A percentile compares a stretch with the other conserved stretches of the same genome.
phyloP scores from a whole-genome alignment of 306 rosid genomes.

The Dryas drummondii region DNA sequence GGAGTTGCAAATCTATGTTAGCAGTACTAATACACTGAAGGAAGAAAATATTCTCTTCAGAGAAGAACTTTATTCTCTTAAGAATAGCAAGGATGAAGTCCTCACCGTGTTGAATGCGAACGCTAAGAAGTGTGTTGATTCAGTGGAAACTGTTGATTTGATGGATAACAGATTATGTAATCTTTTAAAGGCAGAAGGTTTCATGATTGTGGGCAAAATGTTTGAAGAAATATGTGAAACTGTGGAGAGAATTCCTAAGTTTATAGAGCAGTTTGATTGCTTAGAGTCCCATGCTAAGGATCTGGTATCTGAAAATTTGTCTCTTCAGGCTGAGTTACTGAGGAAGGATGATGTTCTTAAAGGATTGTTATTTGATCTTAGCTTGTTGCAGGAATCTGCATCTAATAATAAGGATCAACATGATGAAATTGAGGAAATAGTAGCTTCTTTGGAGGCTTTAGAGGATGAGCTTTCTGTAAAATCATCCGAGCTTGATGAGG shows the following conservation, averaged over 20 bases:
- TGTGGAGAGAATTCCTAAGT: slow-evolving; percentile 33
- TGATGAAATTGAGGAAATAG: slow-evolving; percentile 64
- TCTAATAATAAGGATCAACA: slow-evolving; percentile 73
- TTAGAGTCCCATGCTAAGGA: slow-evolving; percentile 48
- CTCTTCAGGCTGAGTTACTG: slow-evolving; percentile 58
- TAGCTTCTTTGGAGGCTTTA: slow-evolving; percentile 52
- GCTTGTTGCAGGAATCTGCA: slow-evolving; percentile 95
- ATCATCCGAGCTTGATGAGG: slow-evolving; percentile 60
- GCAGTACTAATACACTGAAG: slow-evolving; percentile 23
- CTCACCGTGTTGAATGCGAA: slow-evolving; percentile 32
- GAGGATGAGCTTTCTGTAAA: slow-evolving; percentile 66
- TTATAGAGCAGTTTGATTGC: slow-evolving; percentile 37
- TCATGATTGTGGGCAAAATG: slow-evolving; percentile 26
- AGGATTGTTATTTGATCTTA: slow-evolving; percentile 80
- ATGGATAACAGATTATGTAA: slow-evolving; percentile 23
- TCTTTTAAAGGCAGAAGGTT: slow-evolving; percentile 28
- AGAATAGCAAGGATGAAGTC: slow-evolving; percentile 36
- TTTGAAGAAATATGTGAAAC: slow-evolving; percentile 36
- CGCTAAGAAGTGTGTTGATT: slow-evolving; percentile 29
- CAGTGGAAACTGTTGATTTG: slow-evolving; percentile 31
- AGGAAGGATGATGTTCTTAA: slow-evolving; percentile 80
- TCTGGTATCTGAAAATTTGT: slow-evolving; percentile 35
- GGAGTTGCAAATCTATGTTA: slow-evolving; percentile 29
- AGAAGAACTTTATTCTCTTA: slow-evolving; percentile 29
- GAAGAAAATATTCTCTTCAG: slow-evolving; percentile 44